These are phyloP conservation scores for Taphrina confusa DNA, from an alignment of 1,139 yeast genomes.

Conservation along the genomic window DNA sequence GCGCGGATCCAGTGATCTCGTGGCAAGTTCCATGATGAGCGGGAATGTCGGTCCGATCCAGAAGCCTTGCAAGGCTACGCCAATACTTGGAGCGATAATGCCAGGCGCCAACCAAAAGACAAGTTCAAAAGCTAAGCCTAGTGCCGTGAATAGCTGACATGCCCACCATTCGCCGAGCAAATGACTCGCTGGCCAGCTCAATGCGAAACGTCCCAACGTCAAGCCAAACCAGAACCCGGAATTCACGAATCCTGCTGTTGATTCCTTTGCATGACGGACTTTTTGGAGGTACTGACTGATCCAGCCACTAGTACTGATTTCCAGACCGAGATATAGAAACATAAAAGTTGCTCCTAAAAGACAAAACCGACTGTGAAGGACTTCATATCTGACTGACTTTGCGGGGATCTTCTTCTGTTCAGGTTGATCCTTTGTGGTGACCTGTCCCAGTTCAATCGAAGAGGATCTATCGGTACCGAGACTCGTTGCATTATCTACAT, in stretches of 20 bases:
- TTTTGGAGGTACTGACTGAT: constrained; percentile 63
- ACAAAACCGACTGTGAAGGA: constrained; percentile 27
- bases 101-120: constrained; percentile 45
- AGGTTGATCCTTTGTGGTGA: neutral
- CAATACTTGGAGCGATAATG: constrained; percentile 44
- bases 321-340: constrained; percentile 67
- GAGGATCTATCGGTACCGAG: neutral
- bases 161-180: constrained; percentile 42
- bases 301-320: constrained; percentile 73
- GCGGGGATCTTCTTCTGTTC: neutral
- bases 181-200: constrained; percentile 47
- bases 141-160: constrained; percentile 39
- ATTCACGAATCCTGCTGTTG: constrained; percentile 61
- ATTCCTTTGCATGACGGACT: constrained; percentile 54
- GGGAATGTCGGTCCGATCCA: constrained; percentile 82
- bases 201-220: constrained; percentile 59
- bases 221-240: constrained; percentile 75
- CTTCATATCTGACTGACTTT: neutral
- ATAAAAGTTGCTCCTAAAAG: constrained; percentile 47
- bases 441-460: too few species aligned
- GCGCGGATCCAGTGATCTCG: constrained; percentile 62
- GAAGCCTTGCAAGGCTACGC: constrained; percentile 61
- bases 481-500: neutral
- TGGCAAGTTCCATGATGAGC: constrained; percentile 65
- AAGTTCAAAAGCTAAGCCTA: constrained; percentile 42